Evolutionary conservation across 805 yeast genomes (phyloP).

Genomic region (Candida ficus): DNA sequence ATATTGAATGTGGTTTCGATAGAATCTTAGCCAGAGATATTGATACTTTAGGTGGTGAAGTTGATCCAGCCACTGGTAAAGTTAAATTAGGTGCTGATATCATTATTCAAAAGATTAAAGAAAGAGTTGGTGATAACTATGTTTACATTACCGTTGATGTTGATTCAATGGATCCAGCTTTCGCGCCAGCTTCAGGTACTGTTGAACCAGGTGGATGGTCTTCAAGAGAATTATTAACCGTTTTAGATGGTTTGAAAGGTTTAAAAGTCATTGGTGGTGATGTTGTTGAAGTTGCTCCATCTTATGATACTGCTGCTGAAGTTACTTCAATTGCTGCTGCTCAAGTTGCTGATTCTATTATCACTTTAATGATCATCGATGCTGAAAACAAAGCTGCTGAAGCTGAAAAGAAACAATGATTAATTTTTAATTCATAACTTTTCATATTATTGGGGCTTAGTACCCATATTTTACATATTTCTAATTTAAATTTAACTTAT

Average conservation of each 20-base stretch:
- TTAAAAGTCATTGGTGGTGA: conserved; percentile 45
- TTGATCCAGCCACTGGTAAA: conserved; percentile 2
- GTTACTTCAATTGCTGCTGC: conserved; percentile 63
- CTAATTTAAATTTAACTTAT: too few species aligned
- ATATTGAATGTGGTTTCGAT: conserved; percentile 44
- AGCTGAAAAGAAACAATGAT: neutral
- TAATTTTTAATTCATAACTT: too few species aligned
- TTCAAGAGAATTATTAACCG: conserved; percentile 38
- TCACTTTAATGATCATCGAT: conserved; percentile 34
- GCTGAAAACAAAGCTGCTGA: too few species aligned
- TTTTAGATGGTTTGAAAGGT: conserved; percentile 41
- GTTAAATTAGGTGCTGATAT: conserved; percentile 32
- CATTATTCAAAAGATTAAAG: conserved; percentile 31
- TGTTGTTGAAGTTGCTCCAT: conserved; percentile 54
- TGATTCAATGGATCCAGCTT: conserved; percentile 47
- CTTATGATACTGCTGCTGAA: conserved; percentile 61
- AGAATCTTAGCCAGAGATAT: conserved; percentile 43
- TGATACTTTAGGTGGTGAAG: conserved; percentile 24
- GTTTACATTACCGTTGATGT: conserved; percentile 46
- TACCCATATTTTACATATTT: too few species aligned
- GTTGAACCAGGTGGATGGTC: conserved; percentile 52
- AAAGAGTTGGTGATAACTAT: conserved; percentile 33
- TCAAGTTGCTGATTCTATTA: conserved; percentile 48
- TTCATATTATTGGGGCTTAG: too few species aligned
- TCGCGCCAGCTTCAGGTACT: conserved; percentile 51